Evolutionary conservation across 1,284 basidiomycete genomes (phyloP).

Genomic region (Ganoderma leucocontextum): DNA sequence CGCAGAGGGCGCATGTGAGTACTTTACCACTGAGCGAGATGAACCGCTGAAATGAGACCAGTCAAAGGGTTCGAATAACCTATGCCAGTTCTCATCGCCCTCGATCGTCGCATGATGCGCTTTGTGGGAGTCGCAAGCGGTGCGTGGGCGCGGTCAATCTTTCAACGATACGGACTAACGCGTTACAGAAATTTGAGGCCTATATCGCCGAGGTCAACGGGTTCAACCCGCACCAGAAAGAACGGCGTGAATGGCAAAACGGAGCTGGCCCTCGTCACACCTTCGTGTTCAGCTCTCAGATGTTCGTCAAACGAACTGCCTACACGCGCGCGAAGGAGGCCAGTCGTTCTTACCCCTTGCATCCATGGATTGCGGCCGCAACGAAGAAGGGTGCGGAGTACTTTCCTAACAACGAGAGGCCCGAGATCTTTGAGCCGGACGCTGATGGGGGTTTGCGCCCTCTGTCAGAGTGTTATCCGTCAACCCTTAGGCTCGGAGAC

Average conservation of each 20-base stretch:
- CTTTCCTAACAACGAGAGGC: neutral
- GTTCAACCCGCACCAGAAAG: neutral
- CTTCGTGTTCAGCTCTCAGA: neutral
- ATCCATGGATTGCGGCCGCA: neutral
- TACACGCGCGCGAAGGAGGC: neutral
- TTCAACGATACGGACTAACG: neutral
- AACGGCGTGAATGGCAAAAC: neutral
- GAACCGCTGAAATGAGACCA: too few relatives aligned
- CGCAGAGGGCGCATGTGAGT: neutral
- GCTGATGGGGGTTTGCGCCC: neutral
- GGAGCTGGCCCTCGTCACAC: too few relatives aligned
- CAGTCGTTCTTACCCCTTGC: neutral
- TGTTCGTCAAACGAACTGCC: neutral
- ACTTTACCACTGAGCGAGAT: too few relatives aligned
- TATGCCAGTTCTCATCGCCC: neutral
- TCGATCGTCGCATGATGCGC: neutral
- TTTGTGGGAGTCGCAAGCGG: neutral
- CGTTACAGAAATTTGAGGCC: neutral
- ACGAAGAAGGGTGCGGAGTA: neutral
- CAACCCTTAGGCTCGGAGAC: neutral
- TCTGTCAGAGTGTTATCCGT: neutral
- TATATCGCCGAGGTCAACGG: too few relatives aligned
- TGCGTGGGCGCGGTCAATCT: neutral
- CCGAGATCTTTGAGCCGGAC: neutral
- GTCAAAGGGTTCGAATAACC: neutral